Percentiles rank a stretch among this genome's conserved stretches.
These are phyloP conservation scores for Schizosaccharomyces octosporus DNA, from an alignment of 805 yeast species.

Conservation along the genomic window DNA sequence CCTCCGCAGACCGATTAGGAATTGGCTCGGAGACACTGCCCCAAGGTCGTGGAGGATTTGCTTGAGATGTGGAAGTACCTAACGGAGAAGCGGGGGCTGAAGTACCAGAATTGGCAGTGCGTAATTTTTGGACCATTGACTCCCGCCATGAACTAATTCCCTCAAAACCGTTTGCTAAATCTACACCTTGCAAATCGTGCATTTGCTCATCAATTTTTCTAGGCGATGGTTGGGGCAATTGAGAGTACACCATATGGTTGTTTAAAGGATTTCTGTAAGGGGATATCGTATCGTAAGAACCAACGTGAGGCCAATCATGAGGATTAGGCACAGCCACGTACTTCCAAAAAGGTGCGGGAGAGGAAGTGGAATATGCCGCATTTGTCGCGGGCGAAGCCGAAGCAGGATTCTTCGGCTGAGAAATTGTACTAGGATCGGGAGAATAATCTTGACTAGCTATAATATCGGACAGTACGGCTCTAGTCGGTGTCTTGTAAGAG, in stretches of 20 bases:
- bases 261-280: slow-evolving; percentile 2
- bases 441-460: slow-evolving; percentile 16
- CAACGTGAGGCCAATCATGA: slow-evolving; percentile 7
- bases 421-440: slow-evolving; percentile 16
- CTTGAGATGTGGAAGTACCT: no score
- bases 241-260: slow-evolving; percentile 1
- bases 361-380: slow-evolving; percentile 23
- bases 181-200: slow-evolving; percentile 18
- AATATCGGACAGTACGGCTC: slow-evolving; percentile 9
- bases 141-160: slow-evolving; percentile 6
- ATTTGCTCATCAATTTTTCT: neutral
- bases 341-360: slow-evolving; percentile 79
- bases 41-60: no score
- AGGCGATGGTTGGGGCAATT: slow-evolving; percentile 1
- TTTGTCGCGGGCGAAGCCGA: neutral
- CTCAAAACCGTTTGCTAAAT: slow-evolving; percentile 20
- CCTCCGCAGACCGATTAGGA: no score
- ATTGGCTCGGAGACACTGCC: no score
- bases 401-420: slow-evolving; percentile 8
- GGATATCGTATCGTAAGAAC: slow-evolving; percentile 4
- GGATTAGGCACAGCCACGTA: slow-evolving; percentile 46
- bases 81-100: no score
- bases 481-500: slow-evolving; percentile 6
- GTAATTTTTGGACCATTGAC: neutral
- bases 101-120: neutral